Base-by-base conservation (phyloP, 225 moss, liverwort and hornwort genomes). In the Polytrichum formosum region DNA sequence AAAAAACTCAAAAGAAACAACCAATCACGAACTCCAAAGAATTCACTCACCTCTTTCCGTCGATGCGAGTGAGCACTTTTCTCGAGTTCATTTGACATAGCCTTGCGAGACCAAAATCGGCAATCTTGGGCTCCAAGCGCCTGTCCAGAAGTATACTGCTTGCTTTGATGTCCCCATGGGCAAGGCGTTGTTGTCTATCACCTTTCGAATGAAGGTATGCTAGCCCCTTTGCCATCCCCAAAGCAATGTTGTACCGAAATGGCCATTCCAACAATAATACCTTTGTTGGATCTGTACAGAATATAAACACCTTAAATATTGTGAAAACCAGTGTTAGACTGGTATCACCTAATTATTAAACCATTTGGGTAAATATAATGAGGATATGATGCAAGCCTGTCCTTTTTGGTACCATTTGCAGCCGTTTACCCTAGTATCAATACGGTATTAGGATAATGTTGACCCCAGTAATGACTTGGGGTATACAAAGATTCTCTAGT, bases 11-110 rank as follows among this genome's bases (percentile, higher is more conserved):
- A 5, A 35, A 64, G 13, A 46, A 46, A 13, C 46, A 46, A 46
- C 3, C 46, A 46, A 13, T 13, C 46, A 46, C 46, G 13, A 46
- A 29, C 9, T 27, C 54, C 1, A 55, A 28, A 67, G 33, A 19
- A 10, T 27, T 6, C 6, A 62, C 77, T 53, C 0, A 86, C 86
- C 86, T 80, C 83, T 86, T 86, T 53, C 86, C 80, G 28, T 83
- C 82, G 8, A 86, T 86, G 62, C 86, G 86, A 5, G 80, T 83
- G 69, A 80, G 83, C 63, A 87, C 86, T 68, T 80, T 83, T 28
- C 80, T 75, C 56, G 77, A 78, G 67, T 81, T 80, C 70, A 80
- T 78, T 70, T 83, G 83, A 55, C 83, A 87, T 75, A 87, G 70
- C 68, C 80, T 81, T 0, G 87, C 78, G 59, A 83, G 64, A 46